Conservation (phyloP, 169 alveolate genomes). For the Cryptosporidium bovis region DNA sequence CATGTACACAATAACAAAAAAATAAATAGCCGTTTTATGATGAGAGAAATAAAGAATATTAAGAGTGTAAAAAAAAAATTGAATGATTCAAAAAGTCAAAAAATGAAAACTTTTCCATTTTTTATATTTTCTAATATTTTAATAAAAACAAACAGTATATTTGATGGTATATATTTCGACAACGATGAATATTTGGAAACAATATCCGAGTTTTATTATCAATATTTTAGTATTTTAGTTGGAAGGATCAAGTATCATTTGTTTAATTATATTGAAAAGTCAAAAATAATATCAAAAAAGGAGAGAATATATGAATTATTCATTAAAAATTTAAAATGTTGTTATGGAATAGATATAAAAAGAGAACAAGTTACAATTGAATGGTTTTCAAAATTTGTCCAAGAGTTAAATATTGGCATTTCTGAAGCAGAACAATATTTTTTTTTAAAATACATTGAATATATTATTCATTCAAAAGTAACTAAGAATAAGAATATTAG, state of each 20-base stretch:
- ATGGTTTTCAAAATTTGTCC: constrained; percentile 54
- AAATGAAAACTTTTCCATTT: background rate
- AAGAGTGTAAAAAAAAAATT: too few relatives aligned
- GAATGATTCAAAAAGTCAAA: too few relatives aligned
- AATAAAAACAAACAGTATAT: background rate
- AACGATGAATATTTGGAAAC: background rate
- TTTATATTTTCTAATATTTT: background rate
- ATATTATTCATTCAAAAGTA: constrained; percentile 5
- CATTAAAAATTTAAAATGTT: constrained; percentile 6
- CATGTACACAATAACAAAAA: too few relatives aligned
- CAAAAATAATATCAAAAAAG: background rate
- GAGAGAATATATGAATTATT: background rate
- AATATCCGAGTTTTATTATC: constrained; percentile 26
- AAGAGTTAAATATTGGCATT: constrained; percentile 37
- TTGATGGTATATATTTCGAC: background rate
- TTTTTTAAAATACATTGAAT: constrained; percentile 28
- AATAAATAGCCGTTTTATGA: too few relatives aligned
- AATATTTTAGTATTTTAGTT: constrained; percentile 41
- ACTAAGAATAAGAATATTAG: background rate
- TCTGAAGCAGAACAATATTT: constrained; percentile 30
- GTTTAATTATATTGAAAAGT: constrained; percentile 1
- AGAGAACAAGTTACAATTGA: background rate
- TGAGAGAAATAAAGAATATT: too few relatives aligned
- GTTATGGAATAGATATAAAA: background rate
- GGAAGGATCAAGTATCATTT: constrained; percentile 52